Base-by-base conservation (phyloP, 2,329 filamentous ascomycete species). In the Kalaharituber pfeilii region DNA sequence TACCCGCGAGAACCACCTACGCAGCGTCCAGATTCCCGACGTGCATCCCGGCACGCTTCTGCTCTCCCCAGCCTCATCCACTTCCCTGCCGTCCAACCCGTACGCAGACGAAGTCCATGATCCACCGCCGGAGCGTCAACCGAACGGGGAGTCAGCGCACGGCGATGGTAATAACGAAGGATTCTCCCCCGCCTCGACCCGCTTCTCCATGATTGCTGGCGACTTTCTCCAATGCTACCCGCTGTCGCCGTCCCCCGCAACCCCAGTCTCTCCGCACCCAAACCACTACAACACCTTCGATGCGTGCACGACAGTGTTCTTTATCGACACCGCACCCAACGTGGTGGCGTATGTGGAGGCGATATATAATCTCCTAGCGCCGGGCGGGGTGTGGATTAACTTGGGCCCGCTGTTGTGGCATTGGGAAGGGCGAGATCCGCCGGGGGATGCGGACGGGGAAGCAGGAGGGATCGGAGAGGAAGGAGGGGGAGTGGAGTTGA, bases 241-340 rank as follows among this genome's bases (percentile, higher is more conserved):
- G 5, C 13, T 15, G 5, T 13, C 15, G 20, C 13, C 13, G 33
- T 15, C 13, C 33, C n/a, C n/a, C n/a, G n/a, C n/a, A n/a, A 18
- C 30, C 30, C 30, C 9, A 36, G 74, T 25, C 74, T 81, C 55
- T n/a, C n/a, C n/a, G n/a, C n/a, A n/a, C n/a, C 72, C 76, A 1
- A 75, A 76, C 0, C 77, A 84, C 62, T 68, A 70, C 7, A 74
- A 74, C 0, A 64, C 68, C 0, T 96, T 87, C 67, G 81, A 95
- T 64, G 87, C 82, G 1, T 86, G 96, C 1, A 80, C 85, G 0
- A 86, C 84, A 2, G 84, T 94, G 9, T 98, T 96, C 71, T 98
- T 98, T 71, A 82, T 98, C 55, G 93, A 98, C 67, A 98, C 91
- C 1, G 91, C 91, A 2, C 88, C 89, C 1, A 96, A 98, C 66